A percentile compares a stretch with the other conserved stretches of the same genome.
Conservation (phyloP, 768 basidiomycete species). For the Hysterangium stoloniferum region DNA sequence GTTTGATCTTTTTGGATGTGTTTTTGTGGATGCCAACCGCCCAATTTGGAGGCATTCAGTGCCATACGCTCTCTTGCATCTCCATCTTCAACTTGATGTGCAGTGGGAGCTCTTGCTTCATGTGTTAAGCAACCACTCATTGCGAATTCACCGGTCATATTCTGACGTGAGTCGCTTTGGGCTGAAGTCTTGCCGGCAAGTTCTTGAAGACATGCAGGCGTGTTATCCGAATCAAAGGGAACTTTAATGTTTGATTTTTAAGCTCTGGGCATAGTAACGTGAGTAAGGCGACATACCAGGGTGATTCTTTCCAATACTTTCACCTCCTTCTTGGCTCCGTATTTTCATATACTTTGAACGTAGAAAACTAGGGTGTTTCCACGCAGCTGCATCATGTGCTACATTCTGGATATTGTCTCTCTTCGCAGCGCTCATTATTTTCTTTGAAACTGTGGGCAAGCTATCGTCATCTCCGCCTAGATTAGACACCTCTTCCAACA, state of each 20-base stretch:
- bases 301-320: not conserved
- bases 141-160: no score
- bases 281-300: not conserved
- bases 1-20: not conserved
- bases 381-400: constrained; percentile 22
- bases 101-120: no score
- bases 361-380: constrained; percentile 27
- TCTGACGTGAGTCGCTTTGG: no score
- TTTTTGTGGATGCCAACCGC: constrained; percentile 7
- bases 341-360: not conserved
- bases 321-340: not conserved
- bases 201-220: not conserved
- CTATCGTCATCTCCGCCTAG: no score
- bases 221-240: not conserved
- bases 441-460: not conserved
- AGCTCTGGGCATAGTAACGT: not conserved
- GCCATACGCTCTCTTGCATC: not conserved
- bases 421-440: constrained; percentile 3
- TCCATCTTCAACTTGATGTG: not conserved
- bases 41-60: constrained; percentile 1
- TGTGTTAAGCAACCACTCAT: no score
- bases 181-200: not conserved
- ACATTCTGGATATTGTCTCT: constrained; percentile 1
- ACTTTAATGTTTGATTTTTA: not conserved
- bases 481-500: no score